phyloP scores from a whole-genome alignment of 2,329 filamentous ascomycete species.

The Botryosphaeria dothidea region DNA sequence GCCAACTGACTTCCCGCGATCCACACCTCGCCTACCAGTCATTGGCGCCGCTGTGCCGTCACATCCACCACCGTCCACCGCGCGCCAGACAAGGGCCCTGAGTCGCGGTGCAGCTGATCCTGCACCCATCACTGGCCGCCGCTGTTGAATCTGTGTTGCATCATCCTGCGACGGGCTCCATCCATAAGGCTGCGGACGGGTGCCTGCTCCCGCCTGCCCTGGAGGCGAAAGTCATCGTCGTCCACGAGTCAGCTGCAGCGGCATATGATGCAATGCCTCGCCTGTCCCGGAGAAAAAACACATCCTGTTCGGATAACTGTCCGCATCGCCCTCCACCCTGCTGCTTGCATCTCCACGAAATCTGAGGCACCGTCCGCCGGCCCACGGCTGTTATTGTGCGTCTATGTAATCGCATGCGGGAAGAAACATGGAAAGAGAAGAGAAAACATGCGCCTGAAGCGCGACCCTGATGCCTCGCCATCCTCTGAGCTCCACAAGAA shows the following conservation, averaged over 20 bases:
- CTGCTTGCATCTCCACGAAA: background rate
- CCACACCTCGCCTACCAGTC: background rate
- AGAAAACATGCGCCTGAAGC: background rate
- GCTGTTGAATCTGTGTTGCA: background rate
- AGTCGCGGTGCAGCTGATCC: background rate
- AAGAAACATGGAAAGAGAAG: slow-evolving; percentile 12
- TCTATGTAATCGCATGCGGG: slow-evolving; percentile 8
- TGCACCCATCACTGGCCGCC: background rate
- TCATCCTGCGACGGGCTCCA: background rate
- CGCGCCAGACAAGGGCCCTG: background rate
- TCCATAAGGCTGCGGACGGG: background rate
- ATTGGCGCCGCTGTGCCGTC: background rate
- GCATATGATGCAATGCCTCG: background rate
- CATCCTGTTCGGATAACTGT: background rate
- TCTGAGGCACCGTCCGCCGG: background rate
- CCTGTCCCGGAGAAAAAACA: background rate
- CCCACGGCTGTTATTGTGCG: slow-evolving; percentile 4
- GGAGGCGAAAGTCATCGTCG: background rate
- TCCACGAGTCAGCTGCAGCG: background rate
- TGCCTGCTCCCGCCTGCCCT: background rate
- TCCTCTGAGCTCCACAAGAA: background rate
- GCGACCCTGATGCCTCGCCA: background rate
- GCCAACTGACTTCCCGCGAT: background rate
- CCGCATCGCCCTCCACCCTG: background rate
- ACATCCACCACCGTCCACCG: background rate